Percentiles rank a stretch among this genome's conserved stretches.
phyloP scores from a whole-genome alignment of 306 rosid species.

The Lithocarpus polystachyus region DNA sequence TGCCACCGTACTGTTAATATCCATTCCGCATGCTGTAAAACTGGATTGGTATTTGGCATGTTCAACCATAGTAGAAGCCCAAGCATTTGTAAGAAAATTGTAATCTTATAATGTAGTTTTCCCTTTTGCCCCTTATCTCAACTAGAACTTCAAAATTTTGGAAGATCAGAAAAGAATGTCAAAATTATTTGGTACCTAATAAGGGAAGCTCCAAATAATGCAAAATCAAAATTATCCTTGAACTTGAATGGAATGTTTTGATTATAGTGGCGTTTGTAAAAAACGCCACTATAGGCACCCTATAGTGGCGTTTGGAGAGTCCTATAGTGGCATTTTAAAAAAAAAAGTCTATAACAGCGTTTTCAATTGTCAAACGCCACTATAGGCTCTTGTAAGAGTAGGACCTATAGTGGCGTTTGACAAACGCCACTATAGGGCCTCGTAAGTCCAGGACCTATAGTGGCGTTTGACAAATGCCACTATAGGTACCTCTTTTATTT shows the following conservation, averaged over 20 bases:
- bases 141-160: background rate
- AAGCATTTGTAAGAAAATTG: background rate
- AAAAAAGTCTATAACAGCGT: no score
- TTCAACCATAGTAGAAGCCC: constrained; percentile 6
- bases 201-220: background rate
- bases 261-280: no score
- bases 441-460: no score
- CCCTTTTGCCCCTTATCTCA: background rate
- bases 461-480: no score
- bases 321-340: no score
- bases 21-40: constrained; percentile 57
- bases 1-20: constrained; percentile 49
- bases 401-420: no score
- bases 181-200: background rate
- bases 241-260: background rate
- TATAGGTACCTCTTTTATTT: no score
- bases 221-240: background rate
- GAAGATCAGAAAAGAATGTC: background rate
- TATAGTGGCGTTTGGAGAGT: no score
- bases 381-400: no score
- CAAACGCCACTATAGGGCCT: no score
- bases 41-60: constrained; percentile 16
- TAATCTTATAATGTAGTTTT: background rate
- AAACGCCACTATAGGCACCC: no score
- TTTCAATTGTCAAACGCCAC: no score